Evolutionary conservation across 805 yeast species (phyloP), one percentile per base, ranked within the genome.

Genomic region (Candida easanensis): DNA sequence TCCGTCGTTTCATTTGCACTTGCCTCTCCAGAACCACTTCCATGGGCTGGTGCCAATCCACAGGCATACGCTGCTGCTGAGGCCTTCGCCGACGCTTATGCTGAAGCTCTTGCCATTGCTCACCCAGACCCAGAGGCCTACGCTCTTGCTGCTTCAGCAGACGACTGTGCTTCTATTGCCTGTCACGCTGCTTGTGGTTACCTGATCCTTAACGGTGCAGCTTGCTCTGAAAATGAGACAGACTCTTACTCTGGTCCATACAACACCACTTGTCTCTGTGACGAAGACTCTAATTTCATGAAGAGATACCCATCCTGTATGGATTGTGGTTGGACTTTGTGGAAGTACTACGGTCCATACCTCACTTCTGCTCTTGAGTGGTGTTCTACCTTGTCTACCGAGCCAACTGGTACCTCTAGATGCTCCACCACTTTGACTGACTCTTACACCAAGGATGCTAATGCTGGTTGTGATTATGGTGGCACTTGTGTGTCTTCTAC

Each of bases 311-410:
- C 52, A n/a, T 47, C 49, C 6, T 68, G 72, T 56, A 57, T 68
- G 50, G 65, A 55, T 37, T 68, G 71, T 62, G 71, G 70, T 35
- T 66, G 71, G 68, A 64, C 68, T 41, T 48, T 66, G 47, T 66
- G 70, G 70, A 44, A 45, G 37, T 63, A 66, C 52, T 66, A 66
- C 51, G 64, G 68, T 31, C 38, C 45, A 1, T 66, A 51, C 52
- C 57, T 66, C 41, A 45, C 58, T 18, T 30, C 48, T 13, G 62
- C 70, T 17, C 51, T 66, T 31, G 60, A 51, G n/a, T 64, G 56
- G 15, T 66, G 71, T 53, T 19, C 38, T 28, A 47, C 56, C 17
- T 39, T 50, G 11, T 42, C 57, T 13, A 64, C 69, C n/a, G 60
- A 56, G 43, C 70, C 70, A 57, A 66, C 70, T 27, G 70, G 68